Conservation (phyloP, 768 basidiomycete species). For the Pholiota molesta region DNA sequence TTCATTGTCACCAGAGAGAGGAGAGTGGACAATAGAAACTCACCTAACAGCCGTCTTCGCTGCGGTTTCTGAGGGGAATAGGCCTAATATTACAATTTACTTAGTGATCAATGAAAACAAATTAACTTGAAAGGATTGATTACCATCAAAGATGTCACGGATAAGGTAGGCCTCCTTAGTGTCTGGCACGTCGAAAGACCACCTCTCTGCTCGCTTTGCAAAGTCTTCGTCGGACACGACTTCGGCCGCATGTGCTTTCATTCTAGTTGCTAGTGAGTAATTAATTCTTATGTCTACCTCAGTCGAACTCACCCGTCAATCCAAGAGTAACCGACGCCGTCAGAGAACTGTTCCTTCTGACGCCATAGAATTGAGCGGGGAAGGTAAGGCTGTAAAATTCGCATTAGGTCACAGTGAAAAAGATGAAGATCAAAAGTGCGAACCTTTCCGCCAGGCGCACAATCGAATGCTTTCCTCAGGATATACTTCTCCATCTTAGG, state of each 20-base stretch:
- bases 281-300: neutral
- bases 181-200: conserved; percentile 80
- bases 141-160: conserved; percentile 88
- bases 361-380: conserved; percentile 96
- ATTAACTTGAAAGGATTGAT: conserved; percentile 13
- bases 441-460: conserved; percentile 70
- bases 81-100: conserved; percentile 41
- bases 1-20: conserved; percentile 13
- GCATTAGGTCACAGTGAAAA: neutral
- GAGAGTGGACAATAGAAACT: conserved; percentile 27
- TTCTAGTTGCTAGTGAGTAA: conserved; percentile 45
- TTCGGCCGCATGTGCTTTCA: conserved; percentile 84
- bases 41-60: conserved; percentile 91
- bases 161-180: conserved; percentile 98
- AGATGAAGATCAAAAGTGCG: conserved; percentile 4
- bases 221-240: conserved; percentile 84
- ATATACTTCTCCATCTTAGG: conserved; percentile 99
- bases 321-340: conserved; percentile 98
- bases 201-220: conserved; percentile 71
- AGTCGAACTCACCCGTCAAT: conserved; percentile 80
- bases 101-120: neutral
- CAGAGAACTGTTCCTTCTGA: conserved; percentile 99
- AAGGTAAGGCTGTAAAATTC: conserved; percentile 67
- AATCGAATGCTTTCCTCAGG: conserved; percentile 94
- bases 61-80: conserved; percentile 86